Evolutionary conservation across 495 filamentous ascomycete genomes (phyloP).

Genomic region (Aspergillus nidulans): DNA sequence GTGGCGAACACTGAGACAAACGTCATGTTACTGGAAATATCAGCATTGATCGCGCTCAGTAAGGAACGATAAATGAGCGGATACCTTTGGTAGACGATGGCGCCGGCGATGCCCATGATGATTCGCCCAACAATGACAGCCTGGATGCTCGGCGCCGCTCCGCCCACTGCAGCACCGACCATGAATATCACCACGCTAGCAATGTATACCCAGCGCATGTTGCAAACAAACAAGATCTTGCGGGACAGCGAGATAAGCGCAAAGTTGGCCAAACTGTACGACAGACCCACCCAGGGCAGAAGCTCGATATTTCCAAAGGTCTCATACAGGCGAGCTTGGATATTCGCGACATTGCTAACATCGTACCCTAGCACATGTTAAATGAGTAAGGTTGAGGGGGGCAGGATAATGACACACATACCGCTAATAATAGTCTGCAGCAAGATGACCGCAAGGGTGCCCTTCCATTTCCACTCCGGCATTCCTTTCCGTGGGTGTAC

Average conservation of each 20-base stretch:
- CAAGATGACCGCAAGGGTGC: constrained; percentile 6
- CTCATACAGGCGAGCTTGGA: constrained; percentile 13
- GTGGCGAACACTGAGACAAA: constrained; percentile 39
- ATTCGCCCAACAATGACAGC: constrained; percentile 31
- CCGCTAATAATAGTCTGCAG: constrained; percentile 10
- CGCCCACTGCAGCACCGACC: constrained; percentile 29
- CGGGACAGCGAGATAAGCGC: constrained; percentile 8
- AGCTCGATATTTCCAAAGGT: constrained; percentile 14
- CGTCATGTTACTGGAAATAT: constrained; percentile 24
- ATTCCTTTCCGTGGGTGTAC: not conserved
- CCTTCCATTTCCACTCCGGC: constrained; percentile 11
- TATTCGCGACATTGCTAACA: constrained; percentile 16
- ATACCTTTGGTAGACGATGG: constrained; percentile 45
- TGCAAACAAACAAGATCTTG: constrained; percentile 20
- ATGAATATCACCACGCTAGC: constrained; percentile 24
- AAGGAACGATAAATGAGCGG: not conserved
- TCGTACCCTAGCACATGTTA: constrained; percentile 5
- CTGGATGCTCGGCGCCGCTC: constrained; percentile 26
- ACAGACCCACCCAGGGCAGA: constrained; percentile 16
- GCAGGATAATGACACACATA: too few species aligned
- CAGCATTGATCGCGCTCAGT: not conserved
- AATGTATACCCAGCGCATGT: constrained; percentile 29
- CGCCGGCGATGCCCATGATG: constrained; percentile 36
- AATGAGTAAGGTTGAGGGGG: not conserved
- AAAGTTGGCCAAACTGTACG: constrained; percentile 11